Evolutionary conservation across 1,284 basidiomycete species (phyloP).

Genomic region (Leccinum brunneo-olivaceum): DNA sequence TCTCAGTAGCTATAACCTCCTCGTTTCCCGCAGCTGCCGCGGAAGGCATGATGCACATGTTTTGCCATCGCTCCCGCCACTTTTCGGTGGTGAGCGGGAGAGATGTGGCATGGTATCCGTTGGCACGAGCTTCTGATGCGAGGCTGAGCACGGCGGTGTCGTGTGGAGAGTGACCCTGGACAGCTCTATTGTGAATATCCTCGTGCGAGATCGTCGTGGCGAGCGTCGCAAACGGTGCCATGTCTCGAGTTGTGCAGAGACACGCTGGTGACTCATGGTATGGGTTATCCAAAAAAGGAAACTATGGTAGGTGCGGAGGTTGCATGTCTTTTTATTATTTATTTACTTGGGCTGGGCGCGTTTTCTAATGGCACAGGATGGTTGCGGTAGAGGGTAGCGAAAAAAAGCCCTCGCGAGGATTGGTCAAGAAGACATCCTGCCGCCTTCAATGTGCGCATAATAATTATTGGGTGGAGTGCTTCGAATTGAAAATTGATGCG

Average conservation of each 20-base stretch:
- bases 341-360: background rate
- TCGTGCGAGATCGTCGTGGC: constrained; percentile 34
- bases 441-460: constrained; percentile 11
- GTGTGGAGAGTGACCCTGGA: constrained; percentile 18
- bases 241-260: constrained; percentile 8
- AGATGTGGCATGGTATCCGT: constrained; percentile 63
- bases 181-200: constrained; percentile 31
- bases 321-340: constrained; percentile 14
- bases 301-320: constrained; percentile 12
- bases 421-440: constrained; percentile 19
- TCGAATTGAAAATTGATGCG: constrained; percentile 29
- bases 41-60: constrained; percentile 71
- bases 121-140: constrained; percentile 42
- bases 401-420: constrained; percentile 9
- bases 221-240: constrained; percentile 29
- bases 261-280: constrained; percentile 12
- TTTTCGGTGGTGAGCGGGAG: constrained; percentile 82
- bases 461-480: constrained; percentile 17
- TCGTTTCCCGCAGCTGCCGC: constrained; percentile 38
- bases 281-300: constrained; percentile 24
- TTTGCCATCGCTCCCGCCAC: constrained; percentile 86
- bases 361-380: constrained; percentile 24
- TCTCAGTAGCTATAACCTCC: constrained; percentile 50
- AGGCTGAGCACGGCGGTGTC: constrained; percentile 47
- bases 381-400: constrained; percentile 24